These are phyloP conservation scores for Chondrostereum purpureum DNA, from an alignment of 1,284 basidiomycete species.

Conservation along the genomic window DNA sequence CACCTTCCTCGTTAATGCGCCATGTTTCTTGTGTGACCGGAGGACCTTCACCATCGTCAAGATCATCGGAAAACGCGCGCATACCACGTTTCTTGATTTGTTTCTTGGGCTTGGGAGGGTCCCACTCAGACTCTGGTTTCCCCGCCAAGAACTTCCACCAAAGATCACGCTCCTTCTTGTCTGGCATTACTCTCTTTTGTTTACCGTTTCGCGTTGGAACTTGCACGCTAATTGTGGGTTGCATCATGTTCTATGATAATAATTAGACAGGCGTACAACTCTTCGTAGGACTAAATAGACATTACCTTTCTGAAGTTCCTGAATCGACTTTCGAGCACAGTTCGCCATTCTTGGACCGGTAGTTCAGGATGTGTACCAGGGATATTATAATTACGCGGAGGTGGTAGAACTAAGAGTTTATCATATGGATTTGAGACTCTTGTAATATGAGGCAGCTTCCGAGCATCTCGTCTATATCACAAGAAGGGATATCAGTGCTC, in stretches of 20 bases:
- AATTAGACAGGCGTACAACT: constrained; percentile 1
- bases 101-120: constrained; percentile 41
- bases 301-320: constrained; percentile 59
- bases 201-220: constrained; percentile 27
- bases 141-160: constrained; percentile 78
- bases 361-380: constrained; percentile 27
- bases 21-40: constrained; percentile 20
- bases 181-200: constrained; percentile 44
- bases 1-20: constrained; percentile 32
- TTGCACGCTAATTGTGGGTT: constrained; percentile 43
- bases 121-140: constrained; percentile 61
- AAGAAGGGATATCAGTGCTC: constrained; percentile 7
- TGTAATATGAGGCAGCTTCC: constrained; percentile 51
- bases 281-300: not conserved
- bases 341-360: constrained; percentile 62
- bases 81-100: constrained; percentile 25
- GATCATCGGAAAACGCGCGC: constrained; percentile 30
- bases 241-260: constrained; percentile 49
- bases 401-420: constrained; percentile 17
- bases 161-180: constrained; percentile 59
- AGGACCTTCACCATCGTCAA: constrained; percentile 15
- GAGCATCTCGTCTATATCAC: constrained; percentile 63
- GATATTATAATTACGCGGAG: constrained; percentile 19
- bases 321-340: constrained; percentile 48
- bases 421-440: constrained; percentile 65